These are phyloP conservation scores for Agarophyton chilense DNA, from an alignment of 23 red algal species.

Conservation along the genomic window DNA sequence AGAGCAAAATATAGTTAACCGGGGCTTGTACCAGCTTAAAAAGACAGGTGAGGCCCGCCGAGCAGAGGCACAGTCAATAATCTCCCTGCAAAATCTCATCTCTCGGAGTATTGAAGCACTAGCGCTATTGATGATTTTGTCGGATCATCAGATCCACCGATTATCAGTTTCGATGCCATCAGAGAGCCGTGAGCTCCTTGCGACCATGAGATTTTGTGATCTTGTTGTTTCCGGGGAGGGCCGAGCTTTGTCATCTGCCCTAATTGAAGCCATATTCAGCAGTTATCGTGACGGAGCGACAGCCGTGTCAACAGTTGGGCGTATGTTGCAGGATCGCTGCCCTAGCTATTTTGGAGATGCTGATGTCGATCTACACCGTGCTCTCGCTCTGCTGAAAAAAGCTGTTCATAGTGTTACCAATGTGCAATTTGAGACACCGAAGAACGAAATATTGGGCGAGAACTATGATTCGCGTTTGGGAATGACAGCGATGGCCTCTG, in stretches of 20 bases:
- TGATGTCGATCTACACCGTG: slow-evolving; percentile 69
- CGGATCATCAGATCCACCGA: slow-evolving; percentile 78
- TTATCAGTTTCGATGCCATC: slow-evolving; percentile 59
- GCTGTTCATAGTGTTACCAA: slow-evolving; percentile 23
- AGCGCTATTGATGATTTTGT: slow-evolving; percentile 68
- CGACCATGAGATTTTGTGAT: slow-evolving; percentile 70
- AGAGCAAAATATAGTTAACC: not conserved
- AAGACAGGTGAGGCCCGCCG: slow-evolving; percentile 53
- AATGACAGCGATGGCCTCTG: slow-evolving; percentile 2
- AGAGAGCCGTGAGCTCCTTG: slow-evolving; percentile 30
- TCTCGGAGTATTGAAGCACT: slow-evolving; percentile 61
- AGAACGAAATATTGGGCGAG: slow-evolving; percentile 2
- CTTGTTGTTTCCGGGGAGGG: slow-evolving; percentile 56
- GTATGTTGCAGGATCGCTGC: slow-evolving; percentile 69
- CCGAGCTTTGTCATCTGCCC: slow-evolving; percentile 33
- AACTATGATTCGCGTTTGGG: slow-evolving; percentile 26
- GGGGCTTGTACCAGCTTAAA: slow-evolving; percentile 14
- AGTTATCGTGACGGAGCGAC: slow-evolving; percentile 47
- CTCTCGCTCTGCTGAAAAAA: slow-evolving; percentile 66
- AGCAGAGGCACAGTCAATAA: slow-evolving; percentile 39
- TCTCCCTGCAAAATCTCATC: slow-evolving; percentile 36
- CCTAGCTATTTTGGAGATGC: slow-evolving; percentile 74
- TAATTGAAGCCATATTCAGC: slow-evolving; percentile 76
- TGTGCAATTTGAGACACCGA: slow-evolving; percentile 10
- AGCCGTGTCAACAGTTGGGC: slow-evolving; percentile 45